phyloP scores from a whole-genome alignment of 352 stramenopile genomes.

The Pythium dissotocum region DNA sequence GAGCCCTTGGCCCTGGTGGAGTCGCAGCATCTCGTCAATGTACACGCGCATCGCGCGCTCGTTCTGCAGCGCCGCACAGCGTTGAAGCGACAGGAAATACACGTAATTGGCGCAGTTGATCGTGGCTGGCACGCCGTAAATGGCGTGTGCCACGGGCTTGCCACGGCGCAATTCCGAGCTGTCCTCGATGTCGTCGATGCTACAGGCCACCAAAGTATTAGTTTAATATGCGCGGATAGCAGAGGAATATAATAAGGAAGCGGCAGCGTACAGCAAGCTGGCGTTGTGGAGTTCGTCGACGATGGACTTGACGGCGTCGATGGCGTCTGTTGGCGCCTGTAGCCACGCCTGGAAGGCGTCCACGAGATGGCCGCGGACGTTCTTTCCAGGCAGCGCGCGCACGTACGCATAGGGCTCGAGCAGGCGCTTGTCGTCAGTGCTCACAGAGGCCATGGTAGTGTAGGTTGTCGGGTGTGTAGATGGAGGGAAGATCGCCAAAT shows the following conservation, averaged over 20 bases:
- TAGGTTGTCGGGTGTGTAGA: background rate
- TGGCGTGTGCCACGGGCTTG: slow-evolving; percentile 93
- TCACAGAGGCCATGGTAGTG: slow-evolving; percentile 30
- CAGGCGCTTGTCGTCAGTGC: slow-evolving; percentile 51
- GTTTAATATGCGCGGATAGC: background rate
- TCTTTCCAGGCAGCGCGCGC: slow-evolving; percentile 84
- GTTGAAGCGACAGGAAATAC: slow-evolving; percentile 96
- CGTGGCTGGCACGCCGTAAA: slow-evolving; percentile 95
- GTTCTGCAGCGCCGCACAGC: slow-evolving; percentile 88
- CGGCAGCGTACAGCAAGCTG: slow-evolving; percentile 78
- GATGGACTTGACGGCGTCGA: slow-evolving; percentile 91
- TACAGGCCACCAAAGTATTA: slow-evolving; percentile 14
- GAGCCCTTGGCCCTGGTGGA: slow-evolving; percentile 95
- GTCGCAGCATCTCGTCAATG: slow-evolving; percentile 93
- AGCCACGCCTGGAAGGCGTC: slow-evolving; percentile 90
- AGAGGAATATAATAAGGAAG: background rate
- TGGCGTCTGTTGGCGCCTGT: slow-evolving; percentile 50
- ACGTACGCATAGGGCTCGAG: slow-evolving; percentile 91
- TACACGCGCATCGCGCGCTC: slow-evolving; percentile 89
- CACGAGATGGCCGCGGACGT: slow-evolving; percentile 87
- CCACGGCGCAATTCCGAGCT: slow-evolving; percentile 94
- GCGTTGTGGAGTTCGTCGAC: slow-evolving; percentile 96
- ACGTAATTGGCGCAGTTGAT: slow-evolving; percentile 99
- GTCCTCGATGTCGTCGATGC: slow-evolving; percentile 98
- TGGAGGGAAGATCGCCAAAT: background rate